phyloP scores from a whole-genome alignment of 371 early-diverging fungal species.

The Zopfochytrium polystomum region DNA sequence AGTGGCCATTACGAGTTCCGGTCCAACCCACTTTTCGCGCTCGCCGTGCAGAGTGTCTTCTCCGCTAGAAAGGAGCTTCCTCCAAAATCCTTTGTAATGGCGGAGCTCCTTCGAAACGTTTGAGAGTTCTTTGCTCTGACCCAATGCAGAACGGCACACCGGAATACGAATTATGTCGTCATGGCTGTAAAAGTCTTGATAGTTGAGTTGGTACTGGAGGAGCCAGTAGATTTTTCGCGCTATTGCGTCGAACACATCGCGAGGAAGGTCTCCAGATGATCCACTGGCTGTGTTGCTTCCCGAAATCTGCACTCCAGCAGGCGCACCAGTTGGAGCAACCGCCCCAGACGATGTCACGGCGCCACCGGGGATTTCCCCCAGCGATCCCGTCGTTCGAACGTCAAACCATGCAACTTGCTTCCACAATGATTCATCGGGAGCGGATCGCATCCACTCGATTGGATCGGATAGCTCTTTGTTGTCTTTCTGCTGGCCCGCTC shows the following conservation, averaged over 20 bases:
- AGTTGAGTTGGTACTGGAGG: constrained; percentile 26
- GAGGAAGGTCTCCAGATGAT: constrained; percentile 5
- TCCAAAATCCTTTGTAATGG: constrained; percentile 25
- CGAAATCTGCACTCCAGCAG: neutral
- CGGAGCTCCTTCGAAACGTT: constrained; percentile 23
- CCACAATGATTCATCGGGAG: constrained; percentile 33
- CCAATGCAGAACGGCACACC: constrained; percentile 1
- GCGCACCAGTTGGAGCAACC: neutral
- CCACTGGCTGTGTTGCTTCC: neutral
- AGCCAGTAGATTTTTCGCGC: constrained; percentile 34
- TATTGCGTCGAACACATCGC: constrained; percentile 38
- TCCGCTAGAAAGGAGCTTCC: constrained; percentile 38
- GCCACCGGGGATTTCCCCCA: neutral
- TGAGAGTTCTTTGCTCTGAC: constrained; percentile 14
- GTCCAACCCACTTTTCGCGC: constrained; percentile 12
- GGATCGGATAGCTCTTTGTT: constrained; percentile 19
- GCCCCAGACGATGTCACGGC: neutral
- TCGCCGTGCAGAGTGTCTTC: constrained; percentile 8
- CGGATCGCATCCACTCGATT: constrained; percentile 4
- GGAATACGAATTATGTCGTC: constrained; percentile 33
- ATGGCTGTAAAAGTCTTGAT: constrained; percentile 29
- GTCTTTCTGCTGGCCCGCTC: too few relatives aligned
- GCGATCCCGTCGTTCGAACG: neutral
- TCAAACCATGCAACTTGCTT: constrained; percentile 23
- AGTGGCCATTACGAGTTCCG: neutral